These are phyloP conservation scores for Floccularia luteovirens DNA, from an alignment of 768 basidiomycete genomes.

Conservation along the genomic window DNA sequence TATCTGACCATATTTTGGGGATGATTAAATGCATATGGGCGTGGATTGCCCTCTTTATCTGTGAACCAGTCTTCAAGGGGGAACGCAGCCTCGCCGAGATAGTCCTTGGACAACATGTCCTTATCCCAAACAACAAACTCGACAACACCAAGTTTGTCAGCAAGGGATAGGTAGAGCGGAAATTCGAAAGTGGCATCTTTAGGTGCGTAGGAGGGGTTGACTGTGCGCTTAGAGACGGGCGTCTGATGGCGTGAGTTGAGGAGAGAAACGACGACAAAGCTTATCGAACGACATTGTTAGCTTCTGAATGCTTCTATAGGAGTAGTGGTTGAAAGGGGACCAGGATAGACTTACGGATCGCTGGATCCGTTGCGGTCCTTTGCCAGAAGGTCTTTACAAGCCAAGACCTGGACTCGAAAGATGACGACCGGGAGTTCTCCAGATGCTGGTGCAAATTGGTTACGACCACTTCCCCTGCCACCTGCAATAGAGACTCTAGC, in stretches of 20 bases:
- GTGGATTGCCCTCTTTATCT: constrained; percentile 19
- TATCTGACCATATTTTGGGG: constrained; percentile 57
- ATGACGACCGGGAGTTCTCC: constrained; percentile 64
- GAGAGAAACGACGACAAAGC: constrained; percentile 64
- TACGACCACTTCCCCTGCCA: constrained; percentile 22
- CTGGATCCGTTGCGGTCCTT: constrained; percentile 65
- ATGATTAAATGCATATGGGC: constrained; percentile 49
- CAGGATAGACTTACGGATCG: constrained; percentile 56
- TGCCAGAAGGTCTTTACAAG: constrained; percentile 51
- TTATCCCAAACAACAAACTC: constrained; percentile 94
- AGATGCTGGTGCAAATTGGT: constrained; percentile 30
- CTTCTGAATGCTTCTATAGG: background rate
- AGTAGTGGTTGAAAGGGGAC: constrained; percentile 1
- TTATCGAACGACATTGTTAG: constrained; percentile 16
- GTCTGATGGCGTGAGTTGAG: constrained; percentile 59
- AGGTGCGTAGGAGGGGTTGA: constrained; percentile 57
- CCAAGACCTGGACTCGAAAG: constrained; percentile 61
- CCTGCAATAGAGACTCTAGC: constrained; percentile 28
- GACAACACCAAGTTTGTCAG: constrained; percentile 63
- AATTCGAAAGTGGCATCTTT: constrained; percentile 87
- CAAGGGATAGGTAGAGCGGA: constrained; percentile 71
- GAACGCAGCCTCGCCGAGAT: constrained; percentile 82
- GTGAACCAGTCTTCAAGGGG: constrained; percentile 80
- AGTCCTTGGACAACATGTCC: constrained; percentile 86
- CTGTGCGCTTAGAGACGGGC: constrained; percentile 63